These are phyloP conservation scores for Ophioceras dolichostomum DNA, from an alignment of 2,329 filamentous ascomycete species.

Conservation along the genomic window DNA sequence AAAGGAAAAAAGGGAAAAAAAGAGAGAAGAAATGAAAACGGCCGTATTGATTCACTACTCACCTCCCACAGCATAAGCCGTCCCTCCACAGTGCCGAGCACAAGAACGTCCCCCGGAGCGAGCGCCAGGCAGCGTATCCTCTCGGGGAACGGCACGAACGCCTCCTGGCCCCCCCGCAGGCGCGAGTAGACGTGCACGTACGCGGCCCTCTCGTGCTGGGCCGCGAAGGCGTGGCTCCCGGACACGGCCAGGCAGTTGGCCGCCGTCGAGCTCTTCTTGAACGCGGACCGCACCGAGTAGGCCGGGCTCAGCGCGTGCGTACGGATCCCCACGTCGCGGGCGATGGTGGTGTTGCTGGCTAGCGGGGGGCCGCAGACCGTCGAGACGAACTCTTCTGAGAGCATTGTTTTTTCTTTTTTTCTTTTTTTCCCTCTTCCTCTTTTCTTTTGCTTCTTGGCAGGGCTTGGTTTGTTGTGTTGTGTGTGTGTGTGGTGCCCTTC, in stretches of 20 bases:
- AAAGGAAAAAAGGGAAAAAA: conserved; percentile 7
- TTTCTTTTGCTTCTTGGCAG: background rate
- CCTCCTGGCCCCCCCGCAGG: conserved; percentile 75
- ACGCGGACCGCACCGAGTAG: conserved; percentile 59
- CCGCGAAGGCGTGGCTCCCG: conserved; percentile 76
- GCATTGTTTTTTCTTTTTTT: conserved; percentile 33
- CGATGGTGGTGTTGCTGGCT: conserved; percentile 48
- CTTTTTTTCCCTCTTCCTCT: background rate
- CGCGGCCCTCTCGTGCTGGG: conserved; percentile 72
- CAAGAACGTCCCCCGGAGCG: conserved; percentile 58
- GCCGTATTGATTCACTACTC: conserved; percentile 14
- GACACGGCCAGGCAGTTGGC: conserved; percentile 70
- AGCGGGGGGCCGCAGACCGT: conserved; percentile 44
- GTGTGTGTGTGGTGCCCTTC: background rate
- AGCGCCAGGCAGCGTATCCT: conserved; percentile 68
- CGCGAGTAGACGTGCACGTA: conserved; percentile 88
- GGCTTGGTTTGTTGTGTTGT: background rate
- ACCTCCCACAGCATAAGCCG: conserved; percentile 91
- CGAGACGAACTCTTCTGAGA: conserved; percentile 48
- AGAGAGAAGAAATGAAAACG: background rate
- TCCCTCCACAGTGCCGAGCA: conserved; percentile 75
- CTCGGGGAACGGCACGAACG: conserved; percentile 77
- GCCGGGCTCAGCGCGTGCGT: conserved; percentile 70
- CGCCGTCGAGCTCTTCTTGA: conserved; percentile 86
- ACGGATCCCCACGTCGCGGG: conserved; percentile 80